Conservation (phyloP, 2,329 filamentous ascomycete genomes). For the Niveomyces coronatus region DNA sequence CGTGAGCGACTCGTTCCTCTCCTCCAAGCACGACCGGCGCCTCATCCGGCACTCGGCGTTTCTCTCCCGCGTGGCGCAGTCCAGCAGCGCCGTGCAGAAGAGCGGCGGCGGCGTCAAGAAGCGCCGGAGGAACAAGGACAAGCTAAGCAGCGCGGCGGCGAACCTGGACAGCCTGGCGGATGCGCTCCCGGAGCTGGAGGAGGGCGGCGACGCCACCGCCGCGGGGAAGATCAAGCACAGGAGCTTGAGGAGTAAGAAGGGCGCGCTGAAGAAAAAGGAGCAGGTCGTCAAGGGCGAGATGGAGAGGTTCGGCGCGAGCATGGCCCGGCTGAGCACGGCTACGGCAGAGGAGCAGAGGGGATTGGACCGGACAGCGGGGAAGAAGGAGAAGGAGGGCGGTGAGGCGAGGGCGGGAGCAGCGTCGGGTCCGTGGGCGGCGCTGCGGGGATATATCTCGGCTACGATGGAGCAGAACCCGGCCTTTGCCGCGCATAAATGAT, state of each 20-base stretch:
- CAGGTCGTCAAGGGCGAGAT: conserved; percentile 70
- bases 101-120: conserved; percentile 1
- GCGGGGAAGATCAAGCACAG: conserved; percentile 58
- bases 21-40: conserved; percentile 75
- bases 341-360: neutral
- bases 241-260: conserved; percentile 64
- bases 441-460: conserved; percentile 72
- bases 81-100: conserved; percentile 18
- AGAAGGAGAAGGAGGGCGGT: neutral
- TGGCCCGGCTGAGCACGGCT: conserved; percentile 54
- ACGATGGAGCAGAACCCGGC: conserved; percentile 85
- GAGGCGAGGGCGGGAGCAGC: conserved; percentile 12
- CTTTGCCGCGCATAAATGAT: conserved; percentile 34
- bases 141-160: conserved; percentile 44
- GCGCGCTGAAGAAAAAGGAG: conserved; percentile 76
- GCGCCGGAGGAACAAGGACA: conserved; percentile 1
- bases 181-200: conserved; percentile 57
- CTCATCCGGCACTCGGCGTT: conserved; percentile 73
- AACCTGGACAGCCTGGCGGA: conserved; percentile 68
- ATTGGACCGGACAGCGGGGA: conserved; percentile 6
- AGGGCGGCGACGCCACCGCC: conserved; percentile 35
- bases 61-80: conserved; percentile 63
- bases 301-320: conserved; percentile 71
- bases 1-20: conserved; percentile 49
- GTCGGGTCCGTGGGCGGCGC: conserved; percentile 62